Base-by-base conservation (phyloP, 2,329 filamentous ascomycete genomes). In the Ascochyta viciae-villosae region DNA sequence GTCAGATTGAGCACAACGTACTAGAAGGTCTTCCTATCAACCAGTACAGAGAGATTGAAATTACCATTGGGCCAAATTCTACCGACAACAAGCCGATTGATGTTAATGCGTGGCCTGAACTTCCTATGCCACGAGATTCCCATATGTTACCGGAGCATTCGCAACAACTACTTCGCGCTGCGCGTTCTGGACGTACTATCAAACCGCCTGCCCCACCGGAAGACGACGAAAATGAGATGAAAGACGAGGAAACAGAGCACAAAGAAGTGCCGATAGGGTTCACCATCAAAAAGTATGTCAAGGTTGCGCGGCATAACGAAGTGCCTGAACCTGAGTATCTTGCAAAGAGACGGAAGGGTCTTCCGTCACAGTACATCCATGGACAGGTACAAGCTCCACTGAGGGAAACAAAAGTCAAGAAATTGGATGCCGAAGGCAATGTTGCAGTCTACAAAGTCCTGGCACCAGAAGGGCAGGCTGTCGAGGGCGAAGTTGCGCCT, bases 121-220 rank as follows among this genome's bases (percentile, higher is more conserved):
- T 92, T 16, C 88, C 91, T 40, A 94, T 97, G 91, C 94, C 94
- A 35, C 90, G 90, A 67, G 94, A 96, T 73, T 90, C 87, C 27
- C 85, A 89, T 54, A 82, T 96, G 29, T 81, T 97, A 9, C 85
- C 90, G 0, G 84, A 88, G 1, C 89, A 92, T 73, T 94, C 89
- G 49, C 90, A 95, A 68, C 90, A 93, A 62, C 83, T 97, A 5
- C 82, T 97, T 13, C 88, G 90, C 53, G 89, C 90, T 34, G 91
- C 92, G 43, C 86, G 93, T 56, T 91, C 90, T 19, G 90, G 90
- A 6, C 84, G 85, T 50, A 80, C 91, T 12, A 92, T 90, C 67
- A 93, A 96, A 74, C 85, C 89, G 15, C 87, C 87, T 29, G 82
- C 83, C 12, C 85, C 87, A 0, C 85, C 85, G 62, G 87, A 90